phyloP scores from a whole-genome alignment of 2,329 filamentous ascomycete species.

The Eurotiales sp. region DNA sequence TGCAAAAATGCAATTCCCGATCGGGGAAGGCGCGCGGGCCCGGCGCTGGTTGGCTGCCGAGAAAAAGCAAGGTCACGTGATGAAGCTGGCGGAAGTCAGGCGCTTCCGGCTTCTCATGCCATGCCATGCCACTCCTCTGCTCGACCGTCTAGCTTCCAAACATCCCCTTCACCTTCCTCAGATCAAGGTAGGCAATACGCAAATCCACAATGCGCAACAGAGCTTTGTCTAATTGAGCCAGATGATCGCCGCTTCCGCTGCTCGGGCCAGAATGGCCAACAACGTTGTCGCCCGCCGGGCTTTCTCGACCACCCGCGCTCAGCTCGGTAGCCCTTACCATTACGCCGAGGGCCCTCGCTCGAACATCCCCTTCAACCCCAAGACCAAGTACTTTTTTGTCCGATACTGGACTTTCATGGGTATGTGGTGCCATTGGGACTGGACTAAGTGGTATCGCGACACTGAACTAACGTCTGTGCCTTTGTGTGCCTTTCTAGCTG shows the following conservation, averaged over 20 bases:
- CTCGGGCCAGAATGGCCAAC: slow-evolving; percentile 63
- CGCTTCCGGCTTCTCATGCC: neutral
- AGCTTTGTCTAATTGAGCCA: slow-evolving; percentile 48
- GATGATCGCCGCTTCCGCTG: slow-evolving; percentile 72
- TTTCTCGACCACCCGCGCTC: slow-evolving; percentile 87
- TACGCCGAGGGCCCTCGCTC: slow-evolving; percentile 93
- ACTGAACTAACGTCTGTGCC: slow-evolving; percentile 31
- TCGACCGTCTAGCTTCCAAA: slow-evolving; percentile 8
- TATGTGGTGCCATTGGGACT: slow-evolving; percentile 36
- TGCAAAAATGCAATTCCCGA: slow-evolving; percentile 32
- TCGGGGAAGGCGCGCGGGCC: slow-evolving; percentile 23
- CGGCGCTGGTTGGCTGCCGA: slow-evolving; percentile 12
- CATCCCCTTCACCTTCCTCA: neutral
- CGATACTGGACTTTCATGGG: slow-evolving; percentile 81
- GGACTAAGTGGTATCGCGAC: neutral
- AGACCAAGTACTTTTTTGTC: slow-evolving; percentile 77
- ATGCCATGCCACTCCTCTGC: slow-evolving; percentile 10
- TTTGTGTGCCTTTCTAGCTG: slow-evolving; percentile 38
- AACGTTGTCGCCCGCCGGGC: slow-evolving; percentile 77
- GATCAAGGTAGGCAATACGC: slow-evolving; percentile 29
- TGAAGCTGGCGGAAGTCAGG: slow-evolving; percentile 5
- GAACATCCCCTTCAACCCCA: slow-evolving; percentile 96
- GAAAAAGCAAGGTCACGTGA: slow-evolving; percentile 12
- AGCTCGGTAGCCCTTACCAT: slow-evolving; percentile 89
- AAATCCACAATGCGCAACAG: slow-evolving; percentile 19